phyloP scores from a whole-genome alignment of 441 rosid genomes.

The Macaranga tanarius region DNA sequence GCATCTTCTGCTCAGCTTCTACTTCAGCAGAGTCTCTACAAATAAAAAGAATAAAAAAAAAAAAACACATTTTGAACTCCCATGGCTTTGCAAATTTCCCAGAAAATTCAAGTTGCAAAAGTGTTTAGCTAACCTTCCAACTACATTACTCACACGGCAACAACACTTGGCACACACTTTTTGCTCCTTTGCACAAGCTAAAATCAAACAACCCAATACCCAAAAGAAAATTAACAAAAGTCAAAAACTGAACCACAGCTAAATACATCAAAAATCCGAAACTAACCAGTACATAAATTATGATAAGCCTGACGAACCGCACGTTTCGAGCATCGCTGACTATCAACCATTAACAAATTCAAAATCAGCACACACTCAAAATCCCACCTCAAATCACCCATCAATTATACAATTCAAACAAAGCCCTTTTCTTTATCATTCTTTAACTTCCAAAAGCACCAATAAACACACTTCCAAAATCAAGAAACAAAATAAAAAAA shows the following conservation, averaged over 20 bases:
- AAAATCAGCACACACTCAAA: background rate
- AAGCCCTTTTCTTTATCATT: background rate
- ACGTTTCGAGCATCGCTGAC: conserved; percentile 76
- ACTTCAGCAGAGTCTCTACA: conserved; percentile 66
- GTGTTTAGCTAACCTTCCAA: conserved; percentile 60
- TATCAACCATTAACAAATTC: conserved; percentile 20
- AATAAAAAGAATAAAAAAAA: background rate
- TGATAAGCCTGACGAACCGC: conserved; percentile 95
- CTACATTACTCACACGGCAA: conserved; percentile 43
- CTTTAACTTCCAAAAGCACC: background rate
- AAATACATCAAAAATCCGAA: background rate
- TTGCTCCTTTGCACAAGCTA: conserved; percentile 94
- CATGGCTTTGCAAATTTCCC: background rate
- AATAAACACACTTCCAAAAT: background rate
- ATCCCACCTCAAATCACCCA: background rate
- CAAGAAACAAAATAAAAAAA: background rate
- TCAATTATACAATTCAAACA: background rate
- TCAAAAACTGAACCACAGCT: background rate
- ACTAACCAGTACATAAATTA: conserved; percentile 77
- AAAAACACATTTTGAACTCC: background rate
- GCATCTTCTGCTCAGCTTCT: conserved; percentile 80
- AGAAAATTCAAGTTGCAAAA: background rate
- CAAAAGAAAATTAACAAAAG: background rate
- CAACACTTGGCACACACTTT: conserved; percentile 86
- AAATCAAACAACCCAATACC: conserved; percentile 10